Conservation (phyloP, 257 asterid species). For the Solanum bulbocastanum region DNA sequence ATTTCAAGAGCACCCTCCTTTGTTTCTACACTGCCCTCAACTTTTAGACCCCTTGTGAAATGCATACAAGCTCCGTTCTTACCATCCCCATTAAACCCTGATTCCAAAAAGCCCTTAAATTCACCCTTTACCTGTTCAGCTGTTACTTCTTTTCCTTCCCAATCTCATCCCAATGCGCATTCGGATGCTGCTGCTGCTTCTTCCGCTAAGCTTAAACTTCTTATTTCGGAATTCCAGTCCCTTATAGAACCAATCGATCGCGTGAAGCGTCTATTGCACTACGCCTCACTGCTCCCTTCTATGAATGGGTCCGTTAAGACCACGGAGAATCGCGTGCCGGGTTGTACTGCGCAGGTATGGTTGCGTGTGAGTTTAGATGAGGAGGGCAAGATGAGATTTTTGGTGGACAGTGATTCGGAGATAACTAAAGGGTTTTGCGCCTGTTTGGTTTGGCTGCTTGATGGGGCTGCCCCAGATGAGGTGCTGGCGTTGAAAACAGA, state of each 20-base stretch:
- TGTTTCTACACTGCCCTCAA: background rate
- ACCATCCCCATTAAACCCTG: constrained; percentile 10
- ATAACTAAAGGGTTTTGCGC: constrained; percentile 84
- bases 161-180: constrained; percentile 5
- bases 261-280: constrained; percentile 53
- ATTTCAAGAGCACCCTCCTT: constrained; percentile 2
- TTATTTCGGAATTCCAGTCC: constrained; percentile 46
- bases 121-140: constrained; percentile 41
- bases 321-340: constrained; percentile 58
- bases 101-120: background rate
- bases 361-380: constrained; percentile 37
- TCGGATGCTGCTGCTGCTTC: background rate
- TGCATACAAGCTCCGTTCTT: constrained; percentile 22
- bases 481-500: constrained; percentile 63
- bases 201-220: constrained; percentile 31
- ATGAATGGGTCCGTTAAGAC: constrained; percentile 34
- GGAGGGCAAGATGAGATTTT: constrained; percentile 34
- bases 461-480: constrained; percentile 62
- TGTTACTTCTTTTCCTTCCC: constrained; percentile 25
- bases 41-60: constrained; percentile 12
- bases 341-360: constrained; percentile 96
- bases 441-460: constrained; percentile 75
- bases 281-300: constrained; percentile 39
- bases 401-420: constrained; percentile 80
- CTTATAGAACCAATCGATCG: constrained; percentile 64